Percentiles rank a stretch among this genome's conserved stretches.
These are phyloP conservation scores for Fusarium keratoplasticum DNA, from an alignment of 2,329 filamentous ascomycete genomes.

Conservation along the genomic window DNA sequence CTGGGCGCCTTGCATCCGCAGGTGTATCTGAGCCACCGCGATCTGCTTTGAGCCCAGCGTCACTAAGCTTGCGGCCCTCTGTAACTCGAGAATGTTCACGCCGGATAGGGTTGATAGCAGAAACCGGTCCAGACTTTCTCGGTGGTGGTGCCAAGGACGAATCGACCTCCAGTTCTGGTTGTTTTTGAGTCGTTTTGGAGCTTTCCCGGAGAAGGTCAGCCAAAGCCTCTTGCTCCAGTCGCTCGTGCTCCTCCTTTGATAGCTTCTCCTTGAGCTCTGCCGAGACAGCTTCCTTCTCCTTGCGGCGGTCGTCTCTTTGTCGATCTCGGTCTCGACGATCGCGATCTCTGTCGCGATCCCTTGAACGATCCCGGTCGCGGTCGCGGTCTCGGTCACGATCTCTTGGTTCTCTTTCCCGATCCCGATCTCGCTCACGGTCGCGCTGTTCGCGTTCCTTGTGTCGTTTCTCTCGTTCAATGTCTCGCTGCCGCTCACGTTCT, in stretches of 20 bases:
- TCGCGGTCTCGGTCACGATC: slow-evolving; percentile 47
- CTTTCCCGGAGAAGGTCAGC: slow-evolving; percentile 70
- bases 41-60: slow-evolving; percentile 49
- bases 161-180: slow-evolving; percentile 68
- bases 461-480: slow-evolving; percentile 54
- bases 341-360: slow-evolving; percentile 46
- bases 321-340: slow-evolving; percentile 44
- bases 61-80: slow-evolving; percentile 55
- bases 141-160: slow-evolving; percentile 67
- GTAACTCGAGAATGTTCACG: slow-evolving; percentile 57
- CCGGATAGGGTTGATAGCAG: slow-evolving; percentile 68
- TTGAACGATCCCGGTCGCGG: slow-evolving; percentile 46
- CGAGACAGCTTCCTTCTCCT: slow-evolving; percentile 53
- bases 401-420: slow-evolving; percentile 41
- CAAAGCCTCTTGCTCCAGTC: slow-evolving; percentile 68
- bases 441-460: slow-evolving; percentile 55
- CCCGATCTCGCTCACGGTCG: slow-evolving; percentile 50
- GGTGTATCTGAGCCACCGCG: slow-evolving; percentile 47
- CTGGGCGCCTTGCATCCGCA: slow-evolving; percentile 42
- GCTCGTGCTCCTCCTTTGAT: slow-evolving; percentile 68
- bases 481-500: slow-evolving; percentile 62
- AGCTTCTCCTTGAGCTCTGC: slow-evolving; percentile 65
- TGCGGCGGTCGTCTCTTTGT: slow-evolving; percentile 48
- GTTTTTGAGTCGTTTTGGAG: slow-evolving; percentile 60
- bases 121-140: slow-evolving; percentile 63